Evolutionary conservation across 257 asterid species (phyloP).

Genomic region (Orobanche coerulescens): DNA sequence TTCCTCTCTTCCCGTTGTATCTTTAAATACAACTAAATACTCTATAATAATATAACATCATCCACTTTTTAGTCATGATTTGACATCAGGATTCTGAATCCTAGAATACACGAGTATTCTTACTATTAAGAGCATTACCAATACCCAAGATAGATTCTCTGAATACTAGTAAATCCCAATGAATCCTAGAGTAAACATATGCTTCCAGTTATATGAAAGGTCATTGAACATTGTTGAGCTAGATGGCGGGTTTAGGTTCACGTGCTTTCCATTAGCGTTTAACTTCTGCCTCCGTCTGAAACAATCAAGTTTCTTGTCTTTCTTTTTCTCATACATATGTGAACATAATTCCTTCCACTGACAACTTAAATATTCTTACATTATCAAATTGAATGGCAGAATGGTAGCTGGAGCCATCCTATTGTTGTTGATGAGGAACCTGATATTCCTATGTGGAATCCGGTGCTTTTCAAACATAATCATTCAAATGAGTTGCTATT

Average conservation of each 20-base stretch:
- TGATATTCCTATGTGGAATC: constrained; percentile 91
- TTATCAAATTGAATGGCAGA: constrained; percentile 34
- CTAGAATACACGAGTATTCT: no score
- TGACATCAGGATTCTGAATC: no score
- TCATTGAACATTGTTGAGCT: not conserved
- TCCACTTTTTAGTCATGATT: no score
- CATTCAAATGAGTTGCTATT: constrained; percentile 63
- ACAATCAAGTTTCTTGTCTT: not conserved
- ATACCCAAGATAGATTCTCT: no score
- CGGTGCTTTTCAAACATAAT: constrained; percentile 66
- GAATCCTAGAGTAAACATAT: not conserved
- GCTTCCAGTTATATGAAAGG: not conserved
- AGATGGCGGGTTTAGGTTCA: not conserved
- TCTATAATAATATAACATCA: no score
- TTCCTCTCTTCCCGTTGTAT: no score
- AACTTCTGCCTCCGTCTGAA: not conserved
- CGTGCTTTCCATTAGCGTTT: not conserved
- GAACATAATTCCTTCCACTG: not conserved
- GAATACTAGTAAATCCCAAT: no score
- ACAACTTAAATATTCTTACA: not conserved
- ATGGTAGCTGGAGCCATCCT: constrained; percentile 72
- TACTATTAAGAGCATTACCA: no score
- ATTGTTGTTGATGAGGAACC: constrained; percentile 67
- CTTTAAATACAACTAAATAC: no score
- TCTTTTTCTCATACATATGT: not conserved